These are phyloP conservation scores for Paraglomus brasilianum DNA, from an alignment of 192 early-diverging fungal genomes.

Conservation along the genomic window DNA sequence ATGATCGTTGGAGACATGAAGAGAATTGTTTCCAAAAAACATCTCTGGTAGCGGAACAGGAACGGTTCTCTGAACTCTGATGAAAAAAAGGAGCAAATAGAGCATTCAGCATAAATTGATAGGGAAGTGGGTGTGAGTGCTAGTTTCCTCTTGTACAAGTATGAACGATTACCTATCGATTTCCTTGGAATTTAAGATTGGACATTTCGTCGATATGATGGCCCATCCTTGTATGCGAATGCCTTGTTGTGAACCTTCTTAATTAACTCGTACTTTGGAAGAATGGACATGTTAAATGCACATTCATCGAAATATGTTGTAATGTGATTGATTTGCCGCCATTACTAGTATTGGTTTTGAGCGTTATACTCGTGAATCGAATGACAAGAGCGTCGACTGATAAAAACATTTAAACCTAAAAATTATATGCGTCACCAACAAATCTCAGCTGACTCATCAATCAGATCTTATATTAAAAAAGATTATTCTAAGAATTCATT, in stretches of 20 bases:
- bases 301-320: too few species aligned
- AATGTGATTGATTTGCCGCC: too few species aligned
- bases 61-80: constrained; percentile 52
- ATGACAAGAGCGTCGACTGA: too few species aligned
- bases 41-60: constrained; percentile 89
- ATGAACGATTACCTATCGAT: constrained; percentile 49
- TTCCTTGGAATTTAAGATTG: constrained; percentile 56
- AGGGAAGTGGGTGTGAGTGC: too few species aligned
- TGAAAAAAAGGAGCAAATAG: neutral
- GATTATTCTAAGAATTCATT: too few species aligned
- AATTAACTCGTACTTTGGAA: constrained; percentile 30
- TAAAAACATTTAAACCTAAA: too few species aligned
- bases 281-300: constrained; percentile 2
- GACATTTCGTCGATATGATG: constrained; percentile 47
- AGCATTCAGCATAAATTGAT: neutral
- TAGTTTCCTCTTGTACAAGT: too few species aligned
- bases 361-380: too few species aligned
- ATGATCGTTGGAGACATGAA: constrained; percentile 58
- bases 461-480: too few species aligned
- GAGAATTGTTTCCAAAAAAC: constrained; percentile 91
- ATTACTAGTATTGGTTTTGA: too few species aligned
- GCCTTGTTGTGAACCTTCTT: constrained; percentile 43
- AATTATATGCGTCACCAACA: too few species aligned
- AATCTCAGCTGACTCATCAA: too few species aligned
- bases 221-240: constrained; percentile 52